These are phyloP conservation scores for Ophiocordyceps camponoti-floridani DNA, from an alignment of 2,329 filamentous ascomycete genomes.

Conservation along the genomic window DNA sequence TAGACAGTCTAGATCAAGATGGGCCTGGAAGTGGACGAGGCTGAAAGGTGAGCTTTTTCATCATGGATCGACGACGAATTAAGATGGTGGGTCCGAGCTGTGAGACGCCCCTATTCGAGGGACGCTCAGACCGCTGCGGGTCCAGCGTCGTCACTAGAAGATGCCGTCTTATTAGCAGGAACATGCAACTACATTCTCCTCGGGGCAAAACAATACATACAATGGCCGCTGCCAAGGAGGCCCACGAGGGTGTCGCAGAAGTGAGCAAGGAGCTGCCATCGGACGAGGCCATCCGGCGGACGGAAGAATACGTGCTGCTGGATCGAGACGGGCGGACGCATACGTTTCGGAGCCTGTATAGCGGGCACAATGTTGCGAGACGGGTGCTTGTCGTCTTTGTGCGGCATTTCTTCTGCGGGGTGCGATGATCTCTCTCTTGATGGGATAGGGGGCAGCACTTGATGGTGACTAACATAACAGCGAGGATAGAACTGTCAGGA, in stretches of 20 bases:
- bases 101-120: too few species aligned
- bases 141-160: too few species aligned
- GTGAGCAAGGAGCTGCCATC: constrained; percentile 38
- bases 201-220: background rate
- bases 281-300: constrained; percentile 25
- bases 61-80: too few species aligned
- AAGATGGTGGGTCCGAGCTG: too few species aligned
- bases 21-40: constrained; percentile 4
- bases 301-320: constrained; percentile 39
- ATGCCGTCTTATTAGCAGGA: too few species aligned
- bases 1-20: constrained; percentile 3
- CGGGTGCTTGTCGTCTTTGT: constrained; percentile 56
- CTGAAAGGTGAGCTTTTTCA: too few species aligned
- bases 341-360: constrained; percentile 46
- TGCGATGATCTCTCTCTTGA: constrained; percentile 10
- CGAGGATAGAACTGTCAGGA: constrained; percentile 51
- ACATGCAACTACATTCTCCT: too few species aligned
- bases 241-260: constrained; percentile 28
- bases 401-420: constrained; percentile 66
- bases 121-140: too few species aligned
- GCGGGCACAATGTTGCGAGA: constrained; percentile 30
- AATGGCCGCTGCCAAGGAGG: background rate
- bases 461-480: background rate
- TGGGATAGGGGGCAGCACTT: background rate
- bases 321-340: constrained; percentile 41